These are phyloP conservation scores for Coniochaeta sp. DNA, from an alignment of 2,329 filamentous ascomycete species.

Conservation along the genomic window DNA sequence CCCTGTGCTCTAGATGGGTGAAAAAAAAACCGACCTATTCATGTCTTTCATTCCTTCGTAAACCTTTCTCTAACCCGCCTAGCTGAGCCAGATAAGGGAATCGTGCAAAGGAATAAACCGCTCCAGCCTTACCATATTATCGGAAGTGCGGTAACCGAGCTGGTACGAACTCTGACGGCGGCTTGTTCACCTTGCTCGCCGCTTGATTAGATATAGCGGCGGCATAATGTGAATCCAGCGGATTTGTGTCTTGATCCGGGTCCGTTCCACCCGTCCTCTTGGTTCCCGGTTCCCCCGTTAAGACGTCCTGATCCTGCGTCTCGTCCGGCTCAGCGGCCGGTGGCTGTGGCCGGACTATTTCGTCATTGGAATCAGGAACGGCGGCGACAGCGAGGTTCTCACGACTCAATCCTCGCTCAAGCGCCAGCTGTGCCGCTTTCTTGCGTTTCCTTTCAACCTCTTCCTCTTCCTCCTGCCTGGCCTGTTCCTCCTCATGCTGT, in stretches of 20 bases:
- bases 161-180: conserved; percentile 39
- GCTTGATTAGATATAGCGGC: not conserved
- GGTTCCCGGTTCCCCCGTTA: not conserved
- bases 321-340: not conserved
- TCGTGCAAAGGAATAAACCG: not conserved
- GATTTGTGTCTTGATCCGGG: not conserved
- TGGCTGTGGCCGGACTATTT: conserved; percentile 12
- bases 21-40: not conserved
- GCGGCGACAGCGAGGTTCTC: conserved; percentile 22
- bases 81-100: not conserved
- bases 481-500: conserved; percentile 42
- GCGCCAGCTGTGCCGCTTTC: conserved; percentile 43
- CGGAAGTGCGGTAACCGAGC: conserved; percentile 51
- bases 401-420: conserved; percentile 36
- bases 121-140: conserved; percentile 14
- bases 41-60: conserved; percentile 2
- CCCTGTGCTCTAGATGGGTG: not conserved
- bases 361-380: conserved; percentile 21
- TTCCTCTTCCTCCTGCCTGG: conserved; percentile 43
- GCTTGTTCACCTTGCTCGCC: conserved; percentile 5
- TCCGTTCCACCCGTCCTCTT: not conserved
- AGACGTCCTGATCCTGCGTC: not conserved
- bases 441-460: conserved; percentile 42
- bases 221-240: not conserved
- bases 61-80: not conserved